Percentiles rank a stretch among this genome's conserved stretches.
phyloP scores from a whole-genome alignment of 2,329 filamentous ascomycete species.

The Sordariomycetes sp. region DNA sequence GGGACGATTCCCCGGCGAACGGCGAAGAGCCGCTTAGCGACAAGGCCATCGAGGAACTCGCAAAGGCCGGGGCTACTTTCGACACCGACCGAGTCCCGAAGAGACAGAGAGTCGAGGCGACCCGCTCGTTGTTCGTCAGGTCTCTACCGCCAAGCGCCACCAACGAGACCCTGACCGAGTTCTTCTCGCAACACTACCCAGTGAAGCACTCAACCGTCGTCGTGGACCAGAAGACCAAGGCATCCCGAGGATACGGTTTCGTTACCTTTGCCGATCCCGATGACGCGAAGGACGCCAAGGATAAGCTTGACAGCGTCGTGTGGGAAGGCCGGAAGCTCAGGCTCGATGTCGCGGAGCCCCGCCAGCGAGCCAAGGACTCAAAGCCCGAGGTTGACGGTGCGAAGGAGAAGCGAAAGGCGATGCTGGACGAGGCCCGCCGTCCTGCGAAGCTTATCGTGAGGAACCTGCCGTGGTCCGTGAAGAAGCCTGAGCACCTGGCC shows the following conservation, averaged over 20 bases:
- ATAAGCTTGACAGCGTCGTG: constrained; percentile 67
- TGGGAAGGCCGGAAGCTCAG: constrained; percentile 74
- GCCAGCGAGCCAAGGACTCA: constrained; percentile 52
- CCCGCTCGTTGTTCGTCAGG: constrained; percentile 78
- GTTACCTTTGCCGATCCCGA: constrained; percentile 93
- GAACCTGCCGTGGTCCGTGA: constrained; percentile 94
- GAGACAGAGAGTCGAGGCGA: constrained; percentile 47
- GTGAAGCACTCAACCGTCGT: constrained; percentile 96
- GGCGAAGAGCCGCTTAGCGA: constrained; percentile 8
- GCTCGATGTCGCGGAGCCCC: constrained; percentile 78
- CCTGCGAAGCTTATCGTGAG: constrained; percentile 76
- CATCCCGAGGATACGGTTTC: constrained; percentile 88
- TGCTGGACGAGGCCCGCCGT: constrained; percentile 44
- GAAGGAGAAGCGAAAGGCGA: constrained; percentile 47
- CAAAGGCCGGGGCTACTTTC: constrained; percentile 13
- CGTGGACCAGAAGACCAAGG: constrained; percentile 71
- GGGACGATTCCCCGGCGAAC: constrained; percentile 15
- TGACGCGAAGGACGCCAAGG: constrained; percentile 72
- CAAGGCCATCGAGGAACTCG: constrained; percentile 18
- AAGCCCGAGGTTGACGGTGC: constrained; percentile 24
- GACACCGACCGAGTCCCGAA: constrained; percentile 28
- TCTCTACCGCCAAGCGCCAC: constrained; percentile 71
- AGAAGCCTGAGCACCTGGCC: constrained; percentile 69
- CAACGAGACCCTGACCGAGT: constrained; percentile 70
- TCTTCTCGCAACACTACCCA: constrained; percentile 90